Conservation (phyloP, 2,329 filamentous ascomycete species). For the Fusarium robinianum region DNA sequence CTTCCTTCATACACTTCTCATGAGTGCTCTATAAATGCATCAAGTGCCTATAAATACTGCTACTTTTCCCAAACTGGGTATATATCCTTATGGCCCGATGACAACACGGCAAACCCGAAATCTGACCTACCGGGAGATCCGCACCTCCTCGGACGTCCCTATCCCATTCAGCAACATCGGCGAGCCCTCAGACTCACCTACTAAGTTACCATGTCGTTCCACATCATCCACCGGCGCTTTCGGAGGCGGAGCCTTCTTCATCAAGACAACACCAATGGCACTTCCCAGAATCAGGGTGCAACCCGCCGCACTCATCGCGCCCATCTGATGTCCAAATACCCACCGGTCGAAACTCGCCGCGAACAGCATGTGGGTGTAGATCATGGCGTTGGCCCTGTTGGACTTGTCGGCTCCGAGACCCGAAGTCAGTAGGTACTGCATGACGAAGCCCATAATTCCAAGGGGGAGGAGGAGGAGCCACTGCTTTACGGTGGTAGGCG, state of each 20-base stretch:
- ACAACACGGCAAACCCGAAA: too few relatives aligned
- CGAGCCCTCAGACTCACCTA: slow-evolving; percentile 43
- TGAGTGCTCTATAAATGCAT: too few relatives aligned
- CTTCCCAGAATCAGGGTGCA: slow-evolving; percentile 59
- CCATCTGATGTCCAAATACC: slow-evolving; percentile 58
- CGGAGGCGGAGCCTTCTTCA: slow-evolving; percentile 45
- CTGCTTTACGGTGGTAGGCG: slow-evolving; percentile 52
- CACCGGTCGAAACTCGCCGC: slow-evolving; percentile 57
- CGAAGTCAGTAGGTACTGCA: slow-evolving; percentile 84
- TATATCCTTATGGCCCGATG: background rate
- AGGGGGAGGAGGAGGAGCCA: slow-evolving; percentile 72
- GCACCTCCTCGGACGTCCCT: slow-evolving; percentile 32
- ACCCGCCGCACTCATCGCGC: slow-evolving; percentile 53
- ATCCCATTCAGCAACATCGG: slow-evolving; percentile 47
- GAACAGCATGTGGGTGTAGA: slow-evolving; percentile 63
- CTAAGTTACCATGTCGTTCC: slow-evolving; percentile 40
- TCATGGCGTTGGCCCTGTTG: slow-evolving; percentile 61
- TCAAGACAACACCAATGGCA: slow-evolving; percentile 55
- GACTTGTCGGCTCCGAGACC: slow-evolving; percentile 74
- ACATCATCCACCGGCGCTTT: slow-evolving; percentile 38
- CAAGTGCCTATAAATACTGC: too few relatives aligned
- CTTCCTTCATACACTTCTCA: too few relatives aligned
- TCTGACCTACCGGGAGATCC: slow-evolving; percentile 18
- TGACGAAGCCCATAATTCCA: slow-evolving; percentile 75
- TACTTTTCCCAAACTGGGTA: background rate